phyloP scores from a whole-genome alignment of 768 basidiomycete genomes.

The Tylopilus vinaceipallidus region DNA sequence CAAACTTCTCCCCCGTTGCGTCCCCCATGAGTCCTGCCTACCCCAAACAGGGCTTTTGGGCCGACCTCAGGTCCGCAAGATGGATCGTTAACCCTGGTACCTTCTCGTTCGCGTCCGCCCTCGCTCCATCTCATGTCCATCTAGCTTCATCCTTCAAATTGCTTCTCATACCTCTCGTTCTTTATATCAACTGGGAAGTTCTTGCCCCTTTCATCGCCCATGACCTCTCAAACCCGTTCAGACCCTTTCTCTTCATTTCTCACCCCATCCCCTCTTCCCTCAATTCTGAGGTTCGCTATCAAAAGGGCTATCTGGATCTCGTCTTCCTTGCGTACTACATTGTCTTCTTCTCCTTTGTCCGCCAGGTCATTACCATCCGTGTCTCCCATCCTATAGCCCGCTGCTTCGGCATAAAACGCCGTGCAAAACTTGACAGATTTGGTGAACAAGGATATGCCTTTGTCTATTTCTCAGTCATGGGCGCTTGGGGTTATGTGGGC shows the following conservation, averaged over 20 bases:
- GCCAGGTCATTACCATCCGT: conserved; percentile 69
- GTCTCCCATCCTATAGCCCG: conserved; percentile 66
- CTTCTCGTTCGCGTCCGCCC: background rate
- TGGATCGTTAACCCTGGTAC: conserved; percentile 78
- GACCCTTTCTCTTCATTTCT: conserved; percentile 68
- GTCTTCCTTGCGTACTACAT: conserved; percentile 81
- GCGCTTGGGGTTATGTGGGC: conserved; percentile 76
- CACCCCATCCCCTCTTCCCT: conserved; percentile 53
- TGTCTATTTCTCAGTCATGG: conserved; percentile 72
- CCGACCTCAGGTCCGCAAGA: conserved; percentile 48
- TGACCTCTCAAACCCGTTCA: conserved; percentile 68
- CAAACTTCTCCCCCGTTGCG: conserved; percentile 14
- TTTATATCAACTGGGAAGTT: conserved; percentile 66
- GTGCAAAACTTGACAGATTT: conserved; percentile 74
- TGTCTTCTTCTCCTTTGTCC: conserved; percentile 85
- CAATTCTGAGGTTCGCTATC: conserved; percentile 57
- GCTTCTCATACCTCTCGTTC: conserved; percentile 54
- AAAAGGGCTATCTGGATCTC: conserved; percentile 73
- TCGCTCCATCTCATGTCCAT: background rate
- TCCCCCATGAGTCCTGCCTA: conserved; percentile 11
- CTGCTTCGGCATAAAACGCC: conserved; percentile 65
- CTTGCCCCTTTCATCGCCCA: conserved; percentile 46
- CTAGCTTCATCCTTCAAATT: conserved; percentile 67
- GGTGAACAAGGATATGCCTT: conserved; percentile 90
- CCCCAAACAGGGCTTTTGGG: conserved; percentile 35